Base-by-base conservation (phyloP, 2,329 filamentous ascomycete genomes). In the Aspergillus pseudonomiae region DNA sequence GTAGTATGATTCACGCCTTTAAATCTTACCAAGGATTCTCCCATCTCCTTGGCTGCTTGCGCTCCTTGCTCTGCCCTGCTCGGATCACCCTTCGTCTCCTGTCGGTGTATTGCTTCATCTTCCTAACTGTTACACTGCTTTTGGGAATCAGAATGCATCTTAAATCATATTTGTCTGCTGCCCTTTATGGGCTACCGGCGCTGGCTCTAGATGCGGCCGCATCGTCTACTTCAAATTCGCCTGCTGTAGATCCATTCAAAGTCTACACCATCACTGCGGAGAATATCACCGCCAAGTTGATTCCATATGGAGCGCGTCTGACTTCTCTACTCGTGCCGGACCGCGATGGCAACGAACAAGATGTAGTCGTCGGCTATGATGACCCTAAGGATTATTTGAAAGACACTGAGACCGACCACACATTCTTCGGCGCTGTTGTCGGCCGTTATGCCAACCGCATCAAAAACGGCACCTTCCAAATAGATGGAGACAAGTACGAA, bases 361-460 rank as follows among this genome's bases (percentile, higher is more conserved):
- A 85, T 69, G 77, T 85, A 36, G 77, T 80, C 19, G 75, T 84
- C 9, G 84, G 84, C 46, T 85, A 84, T 60, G 83, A 85, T 64
- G 75, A 83, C 64, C 75, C 79, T 3, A 73, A 73, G 24, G 67
- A 79, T 64, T 81, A 84, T 68, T 65, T 82, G 55, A 73, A 74
- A 30, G 82, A 85, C 65, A 78, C 77, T 10, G 69, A 79, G 64
- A 82, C 80, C 36, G 80, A 80, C 55, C 80, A 82, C 68, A 83
- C 80, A 56, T 83, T 75, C 73, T 82, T 82, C 64, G 82, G 81
- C 21, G 73, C 82, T 2, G 73, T 82, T 6, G 81, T 83, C 16
- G 83, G 83, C 61, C 80, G 83, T 55, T 85, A 85, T 74, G 83
- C 83, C 62, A 85, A 85, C 70, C 81, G 83, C 45, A 85, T 85